These are phyloP conservation scores for Aureobasidium lini DNA, from an alignment of 2,329 filamentous ascomycete species.

Conservation along the genomic window DNA sequence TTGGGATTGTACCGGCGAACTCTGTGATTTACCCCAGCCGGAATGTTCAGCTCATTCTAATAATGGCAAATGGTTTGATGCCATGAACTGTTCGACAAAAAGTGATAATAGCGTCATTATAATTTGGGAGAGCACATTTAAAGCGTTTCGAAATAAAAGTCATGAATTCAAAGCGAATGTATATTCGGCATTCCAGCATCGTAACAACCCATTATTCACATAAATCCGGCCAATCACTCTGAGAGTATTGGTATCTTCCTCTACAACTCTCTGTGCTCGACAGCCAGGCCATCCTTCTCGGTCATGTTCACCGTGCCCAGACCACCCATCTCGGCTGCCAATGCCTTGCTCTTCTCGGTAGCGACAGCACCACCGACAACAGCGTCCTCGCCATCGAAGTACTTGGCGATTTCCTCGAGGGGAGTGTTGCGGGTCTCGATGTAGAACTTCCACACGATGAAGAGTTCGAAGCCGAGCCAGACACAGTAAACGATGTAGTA, in stretches of 20 bases:
- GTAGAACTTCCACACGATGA: conserved; percentile 30
- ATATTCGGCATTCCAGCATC: neutral
- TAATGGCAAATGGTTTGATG: too few species aligned
- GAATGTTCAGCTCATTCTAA: neutral
- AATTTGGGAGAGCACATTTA: neutral
- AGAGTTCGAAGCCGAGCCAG: conserved; percentile 27
- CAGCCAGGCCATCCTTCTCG: conserved; percentile 16
- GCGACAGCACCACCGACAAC: conserved; percentile 29
- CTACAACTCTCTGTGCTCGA: conserved; percentile 22
- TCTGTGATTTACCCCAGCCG: neutral
- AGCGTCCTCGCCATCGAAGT: conserved; percentile 39
- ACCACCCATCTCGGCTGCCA: conserved; percentile 23
- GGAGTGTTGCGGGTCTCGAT: conserved; percentile 38
- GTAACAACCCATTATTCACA: neutral
- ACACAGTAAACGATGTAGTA: conserved; percentile 27
- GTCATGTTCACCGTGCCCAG: conserved; percentile 21
- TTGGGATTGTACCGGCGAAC: neutral
- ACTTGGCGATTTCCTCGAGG: conserved; percentile 39
- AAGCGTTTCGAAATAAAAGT: neutral
- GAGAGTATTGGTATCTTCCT: neutral
- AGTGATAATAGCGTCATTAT: neutral
- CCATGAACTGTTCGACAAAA: neutral
- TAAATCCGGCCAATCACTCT: neutral
- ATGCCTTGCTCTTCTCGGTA: conserved; percentile 26
- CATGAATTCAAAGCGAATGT: conserved; percentile 3